Evolutionary conservation across 495 filamentous ascomycete species (phyloP), one percentile per base, ranked within the genome.

Genomic region (Trichocladium uniseriatum): DNA sequence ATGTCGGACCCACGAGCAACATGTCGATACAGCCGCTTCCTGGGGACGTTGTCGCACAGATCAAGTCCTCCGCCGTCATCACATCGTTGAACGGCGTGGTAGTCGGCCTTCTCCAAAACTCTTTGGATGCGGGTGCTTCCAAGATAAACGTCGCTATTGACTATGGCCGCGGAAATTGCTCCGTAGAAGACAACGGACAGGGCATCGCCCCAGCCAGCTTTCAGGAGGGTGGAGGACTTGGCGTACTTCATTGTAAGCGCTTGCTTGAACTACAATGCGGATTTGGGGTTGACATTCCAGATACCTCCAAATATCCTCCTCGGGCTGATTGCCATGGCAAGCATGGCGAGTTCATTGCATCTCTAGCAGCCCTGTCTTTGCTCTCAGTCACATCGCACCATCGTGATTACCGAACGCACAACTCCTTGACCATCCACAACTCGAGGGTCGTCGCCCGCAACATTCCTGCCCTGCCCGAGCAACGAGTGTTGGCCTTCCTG

Each of bases 121-220:
- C 88, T 1, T 73, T 98, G 18, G 92, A 98, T 69, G 87, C 90
- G 16, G 67, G 71, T 18, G 82, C 91, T 15, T 79, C 70, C 32
- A 86, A 79, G 48, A 67, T 96, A 41, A 78, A 76, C 24, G 70
- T 94, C 52, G 78, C 72, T 14, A 74, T 94, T 14, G 86, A 97
- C 64, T 87, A 87, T 51, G 58, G 63, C 28, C 81, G 85, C 14
- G 91, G 91, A 11, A 78, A 79, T 46, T 95, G 90, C 64, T 74
- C 79, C 0, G 79, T 97, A 14, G 89, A 95, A 64, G 92, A 98
- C 62, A 78, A 97, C 69, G 92, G 92, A 1, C 40, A 75, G 43
- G 92, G 92, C 0, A 94, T 98, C 44, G 63, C 67, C 11, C 83
- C 86, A 2, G 50, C 58, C 11, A 86, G 91, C 50, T 95, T 95